Base-by-base conservation (phyloP, 306 rosid genomes). In the Datisca glomerata region DNA sequence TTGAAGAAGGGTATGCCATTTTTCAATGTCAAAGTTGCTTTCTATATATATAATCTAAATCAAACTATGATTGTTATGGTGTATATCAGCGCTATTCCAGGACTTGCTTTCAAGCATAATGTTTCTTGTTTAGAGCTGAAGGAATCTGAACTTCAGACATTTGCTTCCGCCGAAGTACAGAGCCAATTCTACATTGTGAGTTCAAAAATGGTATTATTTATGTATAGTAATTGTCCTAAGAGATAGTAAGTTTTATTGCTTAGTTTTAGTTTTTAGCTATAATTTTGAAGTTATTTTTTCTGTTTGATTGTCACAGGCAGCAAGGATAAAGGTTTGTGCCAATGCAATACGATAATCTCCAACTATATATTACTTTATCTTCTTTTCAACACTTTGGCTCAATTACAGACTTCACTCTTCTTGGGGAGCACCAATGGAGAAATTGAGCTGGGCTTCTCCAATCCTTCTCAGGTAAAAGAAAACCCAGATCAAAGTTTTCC, bases 351-450 rank as follows among this genome's bases (percentile, higher is more conserved):
- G 11, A 25, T 14, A 25, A 5, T 22, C 11, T 44, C 32, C 35
- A 44, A 9, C 11, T 40, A 40, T 25, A 4, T 4, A 25, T 25
- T 4, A 25, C 4, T 27, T 45, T 11, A 12, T 25, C 25, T 21
- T 24, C 12, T 17, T 2, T 36, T 21, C 7, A 46, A 1, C 16
- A 19, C 7, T 41, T 31, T 24, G 12, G 17, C 4, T 41, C 49
- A 18, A 1, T 27, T 44, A 68, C 66, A 86, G 94, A 67, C 71
- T 39, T 80, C 80, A 23, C 62, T 79, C 52, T 87, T 83, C 80
- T 83, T 87, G 83, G 94, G 80, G 32, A 79, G 93, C 66, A 79
- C 60, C 53, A 62, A 47, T 41, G 94, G 97, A 25, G 97, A 87
- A 73, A 76, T 87, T 61, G 97, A 87, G 64, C 65, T 87, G 25